These are phyloP conservation scores for Erodium chrysanthum DNA, from an alignment of 441 rosid genomes.

Conservation along the genomic window DNA sequence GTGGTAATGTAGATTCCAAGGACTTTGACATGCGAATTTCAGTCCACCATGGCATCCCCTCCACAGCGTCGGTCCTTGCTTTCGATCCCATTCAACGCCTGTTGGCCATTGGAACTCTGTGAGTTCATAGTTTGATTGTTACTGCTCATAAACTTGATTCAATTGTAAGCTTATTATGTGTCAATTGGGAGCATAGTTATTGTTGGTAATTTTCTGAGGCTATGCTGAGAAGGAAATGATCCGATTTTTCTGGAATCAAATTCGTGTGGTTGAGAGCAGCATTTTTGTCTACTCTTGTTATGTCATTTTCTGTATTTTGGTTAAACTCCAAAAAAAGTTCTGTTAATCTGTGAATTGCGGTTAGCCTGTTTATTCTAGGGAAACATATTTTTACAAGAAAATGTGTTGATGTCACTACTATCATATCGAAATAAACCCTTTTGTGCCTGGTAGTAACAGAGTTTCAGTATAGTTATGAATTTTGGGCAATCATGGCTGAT, in stretches of 20 bases:
- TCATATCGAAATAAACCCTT: not conserved
- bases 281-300: not conserved
- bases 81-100: slow-evolving; percentile 52
- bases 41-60: slow-evolving; percentile 53
- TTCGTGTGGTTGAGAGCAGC: not conserved
- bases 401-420: not conserved
- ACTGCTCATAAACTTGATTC: slow-evolving; percentile 47
- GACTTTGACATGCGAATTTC: slow-evolving; percentile 39
- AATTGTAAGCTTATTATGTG: not conserved
- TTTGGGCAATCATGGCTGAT: not conserved
- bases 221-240: not conserved
- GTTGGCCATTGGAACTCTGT: slow-evolving; percentile 60
- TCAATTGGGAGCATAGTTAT: not conserved
- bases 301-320: not conserved
- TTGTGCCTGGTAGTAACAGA: not conserved
- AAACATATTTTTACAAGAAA: not conserved
- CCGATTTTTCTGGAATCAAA: not conserved
- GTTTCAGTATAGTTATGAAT: too few species aligned
- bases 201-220: not conserved
- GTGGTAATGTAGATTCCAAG: slow-evolving; percentile 27
- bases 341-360: not conserved
- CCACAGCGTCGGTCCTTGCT: slow-evolving; percentile 51
- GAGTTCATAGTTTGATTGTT: slow-evolving; percentile 51
- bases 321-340: not conserved
- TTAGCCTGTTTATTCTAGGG: not conserved